Evolutionary conservation across 257 asterid genomes (phyloP).

Genomic region (Jasminum sambac): DNA sequence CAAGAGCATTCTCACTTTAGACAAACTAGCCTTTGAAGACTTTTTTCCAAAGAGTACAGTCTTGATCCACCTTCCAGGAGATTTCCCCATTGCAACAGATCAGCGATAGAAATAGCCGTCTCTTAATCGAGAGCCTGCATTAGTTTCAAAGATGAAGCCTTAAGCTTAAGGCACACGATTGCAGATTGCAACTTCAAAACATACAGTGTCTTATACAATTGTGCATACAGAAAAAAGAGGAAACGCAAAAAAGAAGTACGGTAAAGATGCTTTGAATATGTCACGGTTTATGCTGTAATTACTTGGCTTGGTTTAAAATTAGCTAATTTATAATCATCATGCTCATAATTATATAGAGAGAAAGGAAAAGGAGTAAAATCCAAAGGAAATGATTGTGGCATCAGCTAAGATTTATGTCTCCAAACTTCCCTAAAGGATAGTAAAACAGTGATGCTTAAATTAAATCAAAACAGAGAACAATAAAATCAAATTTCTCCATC

Average conservation of each 20-base stretch:
- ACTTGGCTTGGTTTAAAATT: neutral
- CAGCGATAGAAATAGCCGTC: constrained; percentile 25
- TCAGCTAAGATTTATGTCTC: neutral
- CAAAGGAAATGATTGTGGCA: neutral
- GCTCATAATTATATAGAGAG: constrained; percentile 2
- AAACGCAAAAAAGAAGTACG: neutral
- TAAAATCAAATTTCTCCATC: neutral
- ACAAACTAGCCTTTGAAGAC: constrained; percentile 59
- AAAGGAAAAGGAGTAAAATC: neutral
- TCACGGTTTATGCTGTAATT: constrained; percentile 10
- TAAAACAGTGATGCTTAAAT: neutral
- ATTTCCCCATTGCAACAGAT: constrained; percentile 72
- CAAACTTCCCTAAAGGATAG: neutral
- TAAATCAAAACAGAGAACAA: neutral
- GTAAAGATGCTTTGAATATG: neutral
- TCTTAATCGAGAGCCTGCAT: constrained; percentile 46
- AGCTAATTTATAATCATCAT: neutral
- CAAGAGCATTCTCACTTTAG: constrained; percentile 57
- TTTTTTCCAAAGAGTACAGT: constrained; percentile 93
- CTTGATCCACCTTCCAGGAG: constrained; percentile 97
- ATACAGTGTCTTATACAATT: neutral
- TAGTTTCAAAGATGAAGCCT: constrained; percentile 23
- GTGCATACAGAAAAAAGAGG: neutral
- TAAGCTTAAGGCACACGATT: constrained; percentile 12
- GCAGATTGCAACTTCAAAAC: neutral